A percentile compares a stretch with the other conserved stretches of the same genome.
These are phyloP conservation scores for Zelonia costaricensis DNA, from an alignment of 208 protist genomes.

Conservation along the genomic window DNA sequence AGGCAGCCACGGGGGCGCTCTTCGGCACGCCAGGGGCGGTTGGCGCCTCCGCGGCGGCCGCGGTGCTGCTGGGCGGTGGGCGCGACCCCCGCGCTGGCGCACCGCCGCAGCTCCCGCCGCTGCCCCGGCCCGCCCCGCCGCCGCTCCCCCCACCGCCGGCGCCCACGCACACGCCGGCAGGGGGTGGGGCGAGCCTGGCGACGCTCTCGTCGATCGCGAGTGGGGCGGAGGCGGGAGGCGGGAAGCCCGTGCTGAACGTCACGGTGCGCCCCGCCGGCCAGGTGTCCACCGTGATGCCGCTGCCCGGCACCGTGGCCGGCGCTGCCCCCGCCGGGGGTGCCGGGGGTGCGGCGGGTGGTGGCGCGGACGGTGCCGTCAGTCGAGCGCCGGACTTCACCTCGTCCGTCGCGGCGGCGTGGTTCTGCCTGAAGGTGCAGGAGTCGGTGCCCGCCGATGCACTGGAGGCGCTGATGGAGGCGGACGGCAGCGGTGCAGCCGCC, in stretches of 20 bases:
- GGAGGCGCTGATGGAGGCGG: conserved; percentile 2
- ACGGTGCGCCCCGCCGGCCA: conserved; percentile 24
- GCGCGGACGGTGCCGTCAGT: not conserved
- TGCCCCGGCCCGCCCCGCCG: not conserved
- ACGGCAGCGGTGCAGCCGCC: too few relatives aligned
- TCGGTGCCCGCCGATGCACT: conserved; percentile 14
- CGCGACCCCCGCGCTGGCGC: not conserved
- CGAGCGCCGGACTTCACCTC: not conserved
- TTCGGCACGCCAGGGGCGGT: not conserved
- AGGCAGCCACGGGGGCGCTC: not conserved
- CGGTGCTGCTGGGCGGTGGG: not conserved
- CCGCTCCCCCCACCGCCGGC: not conserved
- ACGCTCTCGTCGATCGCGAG: not conserved
- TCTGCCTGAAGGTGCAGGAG: conserved; percentile 26
- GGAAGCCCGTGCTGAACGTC: conserved; percentile 21
- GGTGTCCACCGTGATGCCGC: conserved; percentile 20
- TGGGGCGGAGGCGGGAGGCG: not conserved
- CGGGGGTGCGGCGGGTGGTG: not conserved
- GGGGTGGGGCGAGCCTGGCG: not conserved
- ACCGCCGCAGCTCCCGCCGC: not conserved
- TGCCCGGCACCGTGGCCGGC: not conserved
- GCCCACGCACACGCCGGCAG: not conserved
- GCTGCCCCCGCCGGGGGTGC: not conserved
- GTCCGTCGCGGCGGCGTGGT: conserved; percentile 17
- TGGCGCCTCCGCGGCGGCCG: too few relatives aligned